Evolutionary conservation across 1,284 basidiomycete genomes (phyloP), one percentile per base, ranked within the genome.

Genomic region (Vanrija sp.): DNA sequence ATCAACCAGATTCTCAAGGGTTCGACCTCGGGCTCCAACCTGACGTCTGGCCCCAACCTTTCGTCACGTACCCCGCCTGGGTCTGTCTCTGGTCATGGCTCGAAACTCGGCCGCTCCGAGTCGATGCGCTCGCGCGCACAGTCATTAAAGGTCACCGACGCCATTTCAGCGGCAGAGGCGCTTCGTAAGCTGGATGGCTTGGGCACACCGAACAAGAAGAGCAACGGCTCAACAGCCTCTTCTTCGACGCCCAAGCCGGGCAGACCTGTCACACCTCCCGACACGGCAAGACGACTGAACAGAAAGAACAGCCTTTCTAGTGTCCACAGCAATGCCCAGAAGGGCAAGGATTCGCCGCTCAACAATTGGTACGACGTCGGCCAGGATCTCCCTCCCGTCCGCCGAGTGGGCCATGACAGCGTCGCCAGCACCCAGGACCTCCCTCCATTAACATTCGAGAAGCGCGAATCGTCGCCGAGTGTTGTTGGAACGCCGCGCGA

Each of bases 111-210:
- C 22, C 50, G 51, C 4, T 56, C 60, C 12, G 60, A 61, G 16
- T 61, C 59, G 18, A 37, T 51, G n/a, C 51, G 54, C 16, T 54
- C 54, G 31, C 38, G 54, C 10, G 44, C 57, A 6, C 49, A 56
- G 41, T 53, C 49, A 1, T 56, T 56, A 52, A 55, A 51, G 35
- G 66, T 66, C 6, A 59, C 66, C 47, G 64, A 57, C 45, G 89
- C 95, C 65, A 86, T 91, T 58, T 86, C 86, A 16, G 94, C 95
- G 2, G 87, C 85, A 4, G 92, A 96, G 68, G 91, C 91, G 4
- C 80, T 98, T 46, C 84, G 94, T 51, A 96, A 96, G 75, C 78
- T 98, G 22, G 96, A 98, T 66, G 95, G 95, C 1, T 75, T 98
- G 14, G 84, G 85, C 4, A 90, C 88, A 62, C 85, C 81, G 38